A percentile compares a stretch with the other conserved stretches of the same genome.
Conservation (phyloP, 345 rosid genomes). For the Bruguiera gymnorhiza region DNA sequence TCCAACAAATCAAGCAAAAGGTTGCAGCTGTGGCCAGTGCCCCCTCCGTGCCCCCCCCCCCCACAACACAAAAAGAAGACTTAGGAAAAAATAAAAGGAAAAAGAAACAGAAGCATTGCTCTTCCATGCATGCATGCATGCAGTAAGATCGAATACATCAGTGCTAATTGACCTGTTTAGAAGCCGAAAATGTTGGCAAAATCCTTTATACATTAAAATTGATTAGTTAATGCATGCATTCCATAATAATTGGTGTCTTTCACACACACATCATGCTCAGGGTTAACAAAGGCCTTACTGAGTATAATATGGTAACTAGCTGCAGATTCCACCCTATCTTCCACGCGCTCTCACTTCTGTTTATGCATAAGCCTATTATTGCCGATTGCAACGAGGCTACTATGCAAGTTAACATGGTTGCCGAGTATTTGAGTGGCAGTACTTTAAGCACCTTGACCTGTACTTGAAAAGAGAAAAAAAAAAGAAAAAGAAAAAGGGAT, state of each 20-base stretch:
- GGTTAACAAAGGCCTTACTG: constrained; percentile 20
- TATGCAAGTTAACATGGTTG: constrained; percentile 45
- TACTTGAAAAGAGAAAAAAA: not conserved
- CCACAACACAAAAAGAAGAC: too few relatives aligned
- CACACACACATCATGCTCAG: too few relatives aligned
- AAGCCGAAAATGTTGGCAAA: too few relatives aligned
- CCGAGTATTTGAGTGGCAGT: constrained; percentile 38
- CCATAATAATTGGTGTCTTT: too few relatives aligned
- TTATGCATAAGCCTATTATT: constrained; percentile 32
- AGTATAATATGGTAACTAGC: constrained; percentile 43
- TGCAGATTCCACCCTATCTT: constrained; percentile 38
- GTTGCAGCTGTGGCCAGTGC: constrained; percentile 38
- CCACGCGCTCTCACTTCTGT: constrained; percentile 30
- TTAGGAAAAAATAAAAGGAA: too few relatives aligned
- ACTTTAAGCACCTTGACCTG: constrained; percentile 37
- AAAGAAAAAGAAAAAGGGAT: not conserved
- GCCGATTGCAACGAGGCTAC: constrained; percentile 34
- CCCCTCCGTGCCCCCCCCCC: constrained; percentile 23
- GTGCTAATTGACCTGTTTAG: not conserved
- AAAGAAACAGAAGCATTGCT: too few relatives aligned
- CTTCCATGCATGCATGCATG: too few relatives aligned
- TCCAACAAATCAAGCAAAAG: constrained; percentile 37
- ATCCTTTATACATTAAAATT: too few relatives aligned
- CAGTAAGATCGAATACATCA: too few relatives aligned
- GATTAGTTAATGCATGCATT: too few relatives aligned